Conservation (phyloP, 2,329 filamentous ascomycete species). For the Blumeriella jaapii region DNA sequence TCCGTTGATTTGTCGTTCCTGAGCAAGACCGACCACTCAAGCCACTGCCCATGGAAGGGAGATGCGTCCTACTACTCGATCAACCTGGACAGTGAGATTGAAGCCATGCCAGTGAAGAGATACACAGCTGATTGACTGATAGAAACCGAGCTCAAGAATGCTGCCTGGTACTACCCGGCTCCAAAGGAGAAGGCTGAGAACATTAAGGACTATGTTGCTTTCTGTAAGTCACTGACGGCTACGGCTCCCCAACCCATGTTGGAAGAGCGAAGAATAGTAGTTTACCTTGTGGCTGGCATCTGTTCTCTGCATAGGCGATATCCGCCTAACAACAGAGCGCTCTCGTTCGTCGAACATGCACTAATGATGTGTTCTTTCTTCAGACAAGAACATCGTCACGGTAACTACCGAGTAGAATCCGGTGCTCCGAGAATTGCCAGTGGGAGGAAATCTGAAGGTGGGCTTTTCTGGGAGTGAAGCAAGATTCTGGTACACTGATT, state of each 20-base stretch:
- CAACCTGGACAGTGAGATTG: constrained; percentile 28
- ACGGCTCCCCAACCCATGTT: too few species aligned
- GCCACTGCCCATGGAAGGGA: constrained; percentile 37
- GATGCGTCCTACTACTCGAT: constrained; percentile 37
- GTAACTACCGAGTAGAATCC: constrained; percentile 15
- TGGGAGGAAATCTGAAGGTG: neutral
- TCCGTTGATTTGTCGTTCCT: constrained; percentile 32
- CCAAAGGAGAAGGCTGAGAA: constrained; percentile 31
- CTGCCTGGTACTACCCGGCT: constrained; percentile 36
- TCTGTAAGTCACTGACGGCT: constrained; percentile 30
- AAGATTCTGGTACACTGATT: neutral
- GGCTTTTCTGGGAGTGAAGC: neutral
- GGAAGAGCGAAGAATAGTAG: too few species aligned
- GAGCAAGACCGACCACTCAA: constrained; percentile 30
- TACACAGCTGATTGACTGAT: constrained; percentile 1
- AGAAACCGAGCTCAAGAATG: constrained; percentile 32
- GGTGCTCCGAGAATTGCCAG: neutral
- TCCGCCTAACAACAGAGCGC: neutral
- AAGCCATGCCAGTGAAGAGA: neutral
- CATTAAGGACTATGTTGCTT: constrained; percentile 36
- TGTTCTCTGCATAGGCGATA: neutral
- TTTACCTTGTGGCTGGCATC: neutral
- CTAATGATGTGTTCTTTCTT: neutral
- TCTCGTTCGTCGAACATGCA: neutral
- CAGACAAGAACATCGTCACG: constrained; percentile 21